Evolutionary conservation across 2,329 filamentous ascomycete species (phyloP).

Genomic region (Penicillium sp.): DNA sequence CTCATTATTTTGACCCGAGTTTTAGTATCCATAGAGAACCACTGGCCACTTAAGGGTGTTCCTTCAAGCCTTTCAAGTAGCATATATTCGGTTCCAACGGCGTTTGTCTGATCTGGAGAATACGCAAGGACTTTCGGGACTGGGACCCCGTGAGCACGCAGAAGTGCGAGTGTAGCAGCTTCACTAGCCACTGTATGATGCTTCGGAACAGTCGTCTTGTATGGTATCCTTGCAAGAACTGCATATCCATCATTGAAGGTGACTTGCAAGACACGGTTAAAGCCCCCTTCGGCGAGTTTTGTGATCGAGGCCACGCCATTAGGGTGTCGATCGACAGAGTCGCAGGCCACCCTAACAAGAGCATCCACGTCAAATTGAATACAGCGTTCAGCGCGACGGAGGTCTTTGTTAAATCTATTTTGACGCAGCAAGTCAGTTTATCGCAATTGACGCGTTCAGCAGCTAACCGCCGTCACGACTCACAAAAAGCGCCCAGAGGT

Average conservation of each 20-base stretch:
- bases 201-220: constrained; percentile 32
- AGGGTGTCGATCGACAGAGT: constrained; percentile 6
- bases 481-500: constrained; percentile 10
- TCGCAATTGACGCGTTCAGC: neutral
- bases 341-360: constrained; percentile 4
- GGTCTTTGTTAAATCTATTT: constrained; percentile 15
- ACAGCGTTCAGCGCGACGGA: constrained; percentile 12
- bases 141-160: constrained; percentile 34
- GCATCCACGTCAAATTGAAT: constrained; percentile 9
- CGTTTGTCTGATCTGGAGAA: constrained; percentile 34
- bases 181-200: constrained; percentile 39
- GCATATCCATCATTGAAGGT: constrained; percentile 32
- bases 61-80: constrained; percentile 40
- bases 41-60: constrained; percentile 32
- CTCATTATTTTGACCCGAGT: constrained; percentile 23
- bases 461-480: neutral
- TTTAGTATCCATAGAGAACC: constrained; percentile 32
- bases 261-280: constrained; percentile 38
- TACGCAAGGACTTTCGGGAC: constrained; percentile 41
- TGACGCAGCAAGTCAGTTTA: neutral
- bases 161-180: constrained; percentile 39
- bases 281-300: constrained; percentile 41
- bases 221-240: constrained; percentile 38
- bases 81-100: constrained; percentile 42
- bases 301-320: constrained; percentile 13